phyloP scores from a whole-genome alignment of 495 filamentous ascomycete genomes.

The Penicillium pulvis region DNA sequence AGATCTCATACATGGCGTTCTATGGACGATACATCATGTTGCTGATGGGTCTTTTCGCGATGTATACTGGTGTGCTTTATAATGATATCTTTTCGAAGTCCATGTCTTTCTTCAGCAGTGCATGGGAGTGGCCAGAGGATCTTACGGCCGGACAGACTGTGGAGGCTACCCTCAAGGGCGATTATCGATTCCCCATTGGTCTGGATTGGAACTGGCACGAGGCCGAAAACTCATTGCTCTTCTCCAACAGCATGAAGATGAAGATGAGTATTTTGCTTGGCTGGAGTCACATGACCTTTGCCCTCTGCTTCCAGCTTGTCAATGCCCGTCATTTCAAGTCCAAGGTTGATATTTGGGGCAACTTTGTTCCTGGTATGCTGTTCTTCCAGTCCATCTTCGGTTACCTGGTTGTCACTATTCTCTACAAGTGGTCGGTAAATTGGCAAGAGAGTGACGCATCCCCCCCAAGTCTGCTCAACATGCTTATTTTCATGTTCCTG shows the following conservation, averaged over 20 bases:
- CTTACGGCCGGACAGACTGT: constrained; percentile 63
- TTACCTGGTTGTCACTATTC: constrained; percentile 88
- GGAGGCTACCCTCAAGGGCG: constrained; percentile 62
- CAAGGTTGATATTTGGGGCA: constrained; percentile 92
- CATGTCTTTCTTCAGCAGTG: constrained; percentile 81
- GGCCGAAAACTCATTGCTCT: constrained; percentile 89
- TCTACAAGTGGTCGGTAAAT: constrained; percentile 96
- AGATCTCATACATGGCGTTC: constrained; percentile 96
- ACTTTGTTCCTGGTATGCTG: constrained; percentile 96
- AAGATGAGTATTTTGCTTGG: constrained; percentile 96
- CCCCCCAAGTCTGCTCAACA: constrained; percentile 91
- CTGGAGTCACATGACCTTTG: constrained; percentile 98
- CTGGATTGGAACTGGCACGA: constrained; percentile 97
- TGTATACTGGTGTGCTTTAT: constrained; percentile 97
- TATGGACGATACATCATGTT: constrained; percentile 98
- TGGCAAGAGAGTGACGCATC: constrained; percentile 67
- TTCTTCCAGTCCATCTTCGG: constrained; percentile 99
- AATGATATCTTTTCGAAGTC: constrained; percentile 97
- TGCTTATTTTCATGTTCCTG: constrained; percentile 99
- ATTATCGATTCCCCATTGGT: constrained; percentile 91
- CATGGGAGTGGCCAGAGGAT: constrained; percentile 80
- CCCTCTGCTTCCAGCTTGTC: constrained; percentile 86
- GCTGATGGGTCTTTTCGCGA: constrained; percentile 95
- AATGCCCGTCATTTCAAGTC: constrained; percentile 94
- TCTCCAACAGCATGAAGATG: constrained; percentile 99